Conservation (phyloP, 768 basidiomycete genomes). For the Pulveroboletus sp. region DNA sequence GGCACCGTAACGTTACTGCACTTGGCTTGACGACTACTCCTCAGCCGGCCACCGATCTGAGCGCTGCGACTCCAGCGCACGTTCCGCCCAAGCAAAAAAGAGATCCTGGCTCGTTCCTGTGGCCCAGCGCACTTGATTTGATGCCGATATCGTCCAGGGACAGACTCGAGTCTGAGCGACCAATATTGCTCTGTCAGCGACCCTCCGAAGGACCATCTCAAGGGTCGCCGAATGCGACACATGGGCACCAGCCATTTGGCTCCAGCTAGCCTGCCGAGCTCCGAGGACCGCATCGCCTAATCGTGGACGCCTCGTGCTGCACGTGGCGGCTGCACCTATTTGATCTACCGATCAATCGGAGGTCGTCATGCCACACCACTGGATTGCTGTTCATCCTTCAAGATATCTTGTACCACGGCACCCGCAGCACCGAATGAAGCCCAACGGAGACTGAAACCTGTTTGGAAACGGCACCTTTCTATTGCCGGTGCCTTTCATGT, state of each 20-base stretch:
- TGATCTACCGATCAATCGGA: background rate
- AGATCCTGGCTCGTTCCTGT: too few relatives aligned
- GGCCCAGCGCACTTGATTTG: background rate
- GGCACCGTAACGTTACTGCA: background rate
- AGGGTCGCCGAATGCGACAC: constrained; percentile 1
- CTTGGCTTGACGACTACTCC: background rate
- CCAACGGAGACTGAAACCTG: background rate
- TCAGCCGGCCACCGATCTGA: too few relatives aligned
- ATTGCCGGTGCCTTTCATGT: background rate
- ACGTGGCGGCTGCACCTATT: background rate
- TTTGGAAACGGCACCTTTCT: background rate
- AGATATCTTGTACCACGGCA: background rate
- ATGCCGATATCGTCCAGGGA: background rate
- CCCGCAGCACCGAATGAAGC: constrained; percentile 1
- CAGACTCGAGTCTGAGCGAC: background rate
- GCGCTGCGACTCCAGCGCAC: too few relatives aligned
- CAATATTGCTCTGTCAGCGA: background rate
- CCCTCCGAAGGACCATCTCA: background rate
- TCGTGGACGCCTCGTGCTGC: background rate
- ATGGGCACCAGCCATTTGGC: background rate
- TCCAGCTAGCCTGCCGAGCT: constrained; percentile 1
- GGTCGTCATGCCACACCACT: too few relatives aligned
- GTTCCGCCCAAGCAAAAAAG: too few relatives aligned
- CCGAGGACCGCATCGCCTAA: background rate
- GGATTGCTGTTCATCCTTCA: background rate